These are phyloP conservation scores for Marvania coccoides DNA, from an alignment of 139 green algal genomes.

Conservation along the genomic window DNA sequence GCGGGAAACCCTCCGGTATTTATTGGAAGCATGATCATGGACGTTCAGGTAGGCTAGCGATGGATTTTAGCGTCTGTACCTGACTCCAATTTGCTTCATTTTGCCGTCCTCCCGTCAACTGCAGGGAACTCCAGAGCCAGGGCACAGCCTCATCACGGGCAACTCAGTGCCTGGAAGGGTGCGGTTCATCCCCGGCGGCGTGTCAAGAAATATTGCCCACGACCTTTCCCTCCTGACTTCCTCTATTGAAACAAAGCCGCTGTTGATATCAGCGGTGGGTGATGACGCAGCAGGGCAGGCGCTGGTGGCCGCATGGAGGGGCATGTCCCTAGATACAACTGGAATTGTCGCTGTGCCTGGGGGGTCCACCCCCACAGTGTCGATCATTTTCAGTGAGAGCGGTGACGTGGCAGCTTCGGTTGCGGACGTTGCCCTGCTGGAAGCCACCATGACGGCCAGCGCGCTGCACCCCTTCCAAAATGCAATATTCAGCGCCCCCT, in stretches of 20 bases:
- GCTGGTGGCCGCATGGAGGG: conserved; percentile 20
- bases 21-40: conserved; percentile 28
- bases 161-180: conserved; percentile 36
- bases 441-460: neutral
- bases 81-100: neutral
- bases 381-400: conserved; percentile 9
- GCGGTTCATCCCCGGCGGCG: conserved; percentile 34
- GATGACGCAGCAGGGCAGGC: conserved; percentile 29
- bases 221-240: conserved; percentile 18
- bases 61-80: neutral
- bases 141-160: neutral
- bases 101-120: neutral
- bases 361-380: conserved; percentile 5
- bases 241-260: neutral
- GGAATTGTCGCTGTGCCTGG: conserved; percentile 10
- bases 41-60: conserved; percentile 20
- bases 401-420: conserved; percentile 58
- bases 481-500: neutral
- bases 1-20: no score
- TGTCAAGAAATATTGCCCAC: conserved; percentile 56
- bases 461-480: neutral
- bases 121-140: neutral
- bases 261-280: conserved; percentile 39
- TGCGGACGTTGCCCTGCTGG: conserved; percentile 40
- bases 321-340: neutral